Evolutionary conservation across 78 protist genomes (phyloP), one percentile per base, ranked within the genome.

Genomic region (Chrysochromulina tobinii): DNA sequence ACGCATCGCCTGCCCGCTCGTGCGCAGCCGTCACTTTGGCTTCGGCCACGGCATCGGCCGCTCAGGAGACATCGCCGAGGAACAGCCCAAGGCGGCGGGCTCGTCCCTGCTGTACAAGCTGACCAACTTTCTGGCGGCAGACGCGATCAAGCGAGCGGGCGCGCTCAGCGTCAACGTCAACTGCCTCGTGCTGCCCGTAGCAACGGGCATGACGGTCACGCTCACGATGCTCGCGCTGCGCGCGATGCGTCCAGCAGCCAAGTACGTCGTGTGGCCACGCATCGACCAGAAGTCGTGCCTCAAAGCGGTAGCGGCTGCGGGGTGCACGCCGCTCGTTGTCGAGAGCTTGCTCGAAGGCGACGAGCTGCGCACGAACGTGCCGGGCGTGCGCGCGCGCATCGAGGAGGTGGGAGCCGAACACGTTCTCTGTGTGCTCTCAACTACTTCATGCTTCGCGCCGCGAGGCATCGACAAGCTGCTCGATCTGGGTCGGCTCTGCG

Each of bases 51-150:
- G 91, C 68, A 94, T 99, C 50, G 99, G 99, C 58, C 94, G 99
- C 23, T 89, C 96, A 9, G 99, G 99, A 17, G 99, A 99, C 92
- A 91, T 99, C 11, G 89, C 91, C 5, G 99, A 97, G 17, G 92
- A 88, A 51, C 99, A 99, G 89, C 99, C 99, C 2, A 99, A 99
- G 91, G 99, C 99, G 1, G 99, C 99, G 3, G 99, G 99, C 15
- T 97, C 99, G 55, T 98, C 99, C 11, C 94, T 98, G n/a, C 14
- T 98, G 15, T 59, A n/a, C 79, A 55, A 61, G 53, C 90, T 99
- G 38, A 53, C 98, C 17, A 91, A 93, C 77, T 25, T 53, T 4
- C 68, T 98, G 27, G 96, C 91, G 6, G 23, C 94, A 51, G 96
- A 98, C 53, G 92, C 96, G 7, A 79, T 98, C 14, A 23, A 64